These are phyloP conservation scores for Agaricus blazei DNA, from an alignment of 768 basidiomycete genomes.

Conservation along the genomic window DNA sequence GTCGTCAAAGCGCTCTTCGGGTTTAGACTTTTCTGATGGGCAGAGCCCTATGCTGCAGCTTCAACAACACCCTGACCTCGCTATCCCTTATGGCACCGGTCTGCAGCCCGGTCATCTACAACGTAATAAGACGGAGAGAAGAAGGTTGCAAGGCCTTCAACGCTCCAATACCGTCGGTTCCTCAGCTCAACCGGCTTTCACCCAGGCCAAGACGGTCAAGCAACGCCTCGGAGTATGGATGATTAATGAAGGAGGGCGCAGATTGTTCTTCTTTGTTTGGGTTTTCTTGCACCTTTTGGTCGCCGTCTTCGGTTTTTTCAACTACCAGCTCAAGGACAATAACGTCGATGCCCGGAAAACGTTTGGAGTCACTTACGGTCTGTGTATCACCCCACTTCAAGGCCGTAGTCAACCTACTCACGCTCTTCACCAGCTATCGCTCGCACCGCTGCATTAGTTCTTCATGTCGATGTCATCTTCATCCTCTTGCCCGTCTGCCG, in stretches of 20 bases:
- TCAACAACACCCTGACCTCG: conserved; percentile 50
- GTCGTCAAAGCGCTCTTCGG: conserved; percentile 46
- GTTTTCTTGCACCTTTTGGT: conserved; percentile 78
- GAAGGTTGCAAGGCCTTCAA: conserved; percentile 82
- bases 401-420: conserved; percentile 25
- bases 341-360: conserved; percentile 53
- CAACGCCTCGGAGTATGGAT: conserved; percentile 73
- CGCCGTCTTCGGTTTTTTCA: conserved; percentile 66
- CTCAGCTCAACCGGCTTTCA: conserved; percentile 20
- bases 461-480: conserved; percentile 89
- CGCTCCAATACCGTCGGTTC: conserved; percentile 41
- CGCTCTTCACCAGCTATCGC: conserved; percentile 65
- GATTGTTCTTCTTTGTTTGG: conserved; percentile 78
- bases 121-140: conserved; percentile 83
- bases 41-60: conserved; percentile 30
- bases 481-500: conserved; percentile 95
- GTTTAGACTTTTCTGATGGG: conserved; percentile 66
- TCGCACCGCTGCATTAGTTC: conserved; percentile 81
- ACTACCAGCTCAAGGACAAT: conserved; percentile 82
- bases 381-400: conserved; percentile 19
- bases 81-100: conserved; percentile 19
- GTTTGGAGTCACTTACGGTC: conserved; percentile 80
- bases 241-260: conserved; percentile 86
- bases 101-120: conserved; percentile 49
- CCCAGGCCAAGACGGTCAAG: conserved; percentile 30